A percentile compares a stretch with the other conserved stretches of the same genome.
Evolutionary conservation across 2,329 filamentous ascomycete genomes (phyloP).

Genomic region (Fusarium piperis): DNA sequence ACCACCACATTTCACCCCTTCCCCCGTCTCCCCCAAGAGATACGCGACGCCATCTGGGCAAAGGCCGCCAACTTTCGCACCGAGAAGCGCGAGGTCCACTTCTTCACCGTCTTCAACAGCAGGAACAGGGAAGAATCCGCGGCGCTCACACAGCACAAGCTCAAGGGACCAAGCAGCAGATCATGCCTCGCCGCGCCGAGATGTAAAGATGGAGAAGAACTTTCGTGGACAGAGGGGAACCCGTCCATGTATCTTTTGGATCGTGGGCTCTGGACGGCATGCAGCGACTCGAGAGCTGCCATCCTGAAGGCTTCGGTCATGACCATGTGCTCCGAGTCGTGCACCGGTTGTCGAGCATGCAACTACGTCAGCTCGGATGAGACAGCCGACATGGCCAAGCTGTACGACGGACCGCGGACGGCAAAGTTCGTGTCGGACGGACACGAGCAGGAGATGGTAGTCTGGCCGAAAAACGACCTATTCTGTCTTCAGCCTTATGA

Average conservation of each 20-base stretch:
- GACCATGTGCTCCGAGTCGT: neutral
- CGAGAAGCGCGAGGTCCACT: neutral
- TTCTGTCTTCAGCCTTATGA: neutral
- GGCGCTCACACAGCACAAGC: neutral
- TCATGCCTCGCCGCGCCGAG: neutral
- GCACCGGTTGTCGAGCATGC: neutral
- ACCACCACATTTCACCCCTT: neutral
- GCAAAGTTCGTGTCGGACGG: neutral
- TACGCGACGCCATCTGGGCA: neutral
- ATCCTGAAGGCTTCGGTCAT: neutral
- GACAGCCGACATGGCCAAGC: neutral
- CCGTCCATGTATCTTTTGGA: neutral
- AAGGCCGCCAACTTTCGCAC: neutral
- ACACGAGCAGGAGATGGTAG: neutral
- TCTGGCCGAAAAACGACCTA: neutral
- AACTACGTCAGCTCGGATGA: neutral
- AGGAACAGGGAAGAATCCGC: neutral
- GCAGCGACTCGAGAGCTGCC: neutral
- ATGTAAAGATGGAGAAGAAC: neutral
- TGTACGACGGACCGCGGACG: neutral
- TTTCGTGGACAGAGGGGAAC: neutral
- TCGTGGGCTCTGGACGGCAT: neutral
- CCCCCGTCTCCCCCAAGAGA: neutral
- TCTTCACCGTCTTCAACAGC: conserved; percentile 2
- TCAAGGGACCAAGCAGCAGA: neutral